These are phyloP conservation scores for Plasmodium chabaudi DNA, from an alignment of 169 alveolate genomes.

Conservation along the genomic window DNA sequence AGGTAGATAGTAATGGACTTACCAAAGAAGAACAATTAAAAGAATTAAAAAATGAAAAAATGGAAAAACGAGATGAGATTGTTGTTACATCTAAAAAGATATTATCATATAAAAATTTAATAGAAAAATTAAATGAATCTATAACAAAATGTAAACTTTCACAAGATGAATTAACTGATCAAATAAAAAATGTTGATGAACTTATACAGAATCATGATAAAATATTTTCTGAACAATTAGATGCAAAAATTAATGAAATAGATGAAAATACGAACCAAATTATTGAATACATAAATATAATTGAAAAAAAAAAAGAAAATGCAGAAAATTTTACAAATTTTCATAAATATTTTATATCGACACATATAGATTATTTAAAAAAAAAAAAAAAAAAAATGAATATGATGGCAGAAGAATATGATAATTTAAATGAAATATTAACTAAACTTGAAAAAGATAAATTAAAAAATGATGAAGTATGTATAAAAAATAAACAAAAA, in stretches of 20 bases:
- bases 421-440: conserved; percentile 38
- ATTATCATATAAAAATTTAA: conserved; percentile 23
- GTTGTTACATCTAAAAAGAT: conserved; percentile 15
- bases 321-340: neutral
- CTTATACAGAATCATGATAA: conserved; percentile 42
- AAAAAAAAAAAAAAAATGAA: conserved; percentile 27
- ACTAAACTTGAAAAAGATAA: conserved; percentile 49
- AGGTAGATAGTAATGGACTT: neutral
- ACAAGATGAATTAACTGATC: conserved; percentile 52
- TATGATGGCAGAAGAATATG: conserved; percentile 17
- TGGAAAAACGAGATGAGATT: conserved; percentile 36
- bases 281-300: conserved; percentile 15
- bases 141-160: conserved; percentile 35
- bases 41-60: conserved; percentile 41
- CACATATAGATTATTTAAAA: conserved; percentile 27
- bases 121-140: conserved; percentile 47
- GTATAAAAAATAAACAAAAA: conserved; percentile 28
- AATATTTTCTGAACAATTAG: conserved; percentile 61
- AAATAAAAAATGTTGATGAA: conserved; percentile 50
- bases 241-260: conserved; percentile 55
- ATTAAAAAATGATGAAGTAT: conserved; percentile 59
- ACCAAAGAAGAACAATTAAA: conserved; percentile 37
- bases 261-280: conserved; percentile 18
- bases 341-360: conserved; percentile 37
- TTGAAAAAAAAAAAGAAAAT: conserved; percentile 19